Evolutionary conservation across 1,284 basidiomycete species (phyloP), one percentile per base, ranked within the genome.

Genomic region (Entoloma clypeatum): DNA sequence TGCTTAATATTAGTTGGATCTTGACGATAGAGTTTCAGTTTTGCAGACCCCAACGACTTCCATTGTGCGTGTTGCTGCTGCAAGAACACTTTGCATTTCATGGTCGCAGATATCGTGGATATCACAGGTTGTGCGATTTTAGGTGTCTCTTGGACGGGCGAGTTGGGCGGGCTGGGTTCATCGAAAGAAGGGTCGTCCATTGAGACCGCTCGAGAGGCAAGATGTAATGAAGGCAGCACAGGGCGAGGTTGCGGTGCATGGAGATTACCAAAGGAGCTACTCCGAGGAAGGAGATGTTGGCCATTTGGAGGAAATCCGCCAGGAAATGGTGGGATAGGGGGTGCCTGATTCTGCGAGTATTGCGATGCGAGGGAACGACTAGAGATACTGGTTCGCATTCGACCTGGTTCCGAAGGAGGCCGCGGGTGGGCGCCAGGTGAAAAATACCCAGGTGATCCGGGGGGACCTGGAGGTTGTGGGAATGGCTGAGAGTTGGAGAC

Each of bases 31-130:
- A 98, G 70, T 60, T 90, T 93, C 48, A 99, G 73, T 55, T 84
- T 83, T 5, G 90, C 92, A 8, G 85, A 72, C 2, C 96, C 96
- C 27, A 99, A 71, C 2, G 89, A 83, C 69, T 97, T 99, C 96
- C 96, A 99, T 62, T 97, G 92, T 17, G 86, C 85, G 60, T 98
- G 94, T 27, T 89, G 82, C 58, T 96, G 92, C 62, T 99, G 88
- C 41, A 96, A 69, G 70, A 98, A 99, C 23, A 98, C 84, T 65
- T 99, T 98, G 78, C 95, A 98, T 62, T 95, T 94, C 90, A 96
- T 97, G 58, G 92, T 82, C n/a, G 90, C 92, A 3, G 86, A 79
- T 36, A 98, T 71, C 8, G 77, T 70, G 5, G 86, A 80, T 14
- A 78, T 82, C 19, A 84, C 75, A 1, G 90, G 89, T 1, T 84